These are phyloP conservation scores for Hymenoscyphus repandus DNA, from an alignment of 2,329 filamentous ascomycete genomes.

Conservation along the genomic window DNA sequence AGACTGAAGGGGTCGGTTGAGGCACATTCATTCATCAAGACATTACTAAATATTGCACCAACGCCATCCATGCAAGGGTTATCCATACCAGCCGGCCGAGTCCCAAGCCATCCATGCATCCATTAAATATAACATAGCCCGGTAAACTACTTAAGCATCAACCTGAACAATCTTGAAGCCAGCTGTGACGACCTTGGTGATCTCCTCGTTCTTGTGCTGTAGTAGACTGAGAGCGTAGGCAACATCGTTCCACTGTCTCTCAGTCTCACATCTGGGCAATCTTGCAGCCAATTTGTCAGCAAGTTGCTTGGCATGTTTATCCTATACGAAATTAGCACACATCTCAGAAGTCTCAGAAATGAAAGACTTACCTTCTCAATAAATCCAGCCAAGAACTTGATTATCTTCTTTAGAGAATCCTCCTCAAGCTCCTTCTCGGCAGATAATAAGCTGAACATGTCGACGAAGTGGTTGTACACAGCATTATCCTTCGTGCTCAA, in stretches of 20 bases:
- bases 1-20: too few species aligned
- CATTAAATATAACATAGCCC: not conserved
- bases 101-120: not conserved
- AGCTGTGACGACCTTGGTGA: constrained; percentile 67
- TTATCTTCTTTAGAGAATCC: constrained; percentile 77
- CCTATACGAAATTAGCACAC: constrained; percentile 46
- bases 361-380: constrained; percentile 77
- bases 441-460: constrained; percentile 93
- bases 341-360: not conserved
- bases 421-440: constrained; percentile 77
- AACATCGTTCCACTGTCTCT: constrained; percentile 96
- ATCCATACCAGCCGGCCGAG: not conserved
- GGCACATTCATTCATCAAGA: not conserved
- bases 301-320: constrained; percentile 94
- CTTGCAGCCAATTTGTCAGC: constrained; percentile 88
- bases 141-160: constrained; percentile 40
- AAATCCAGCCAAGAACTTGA: constrained; percentile 91
- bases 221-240: constrained; percentile 84
- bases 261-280: constrained; percentile 78
- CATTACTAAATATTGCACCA: not conserved
- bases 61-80: not conserved
- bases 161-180: constrained; percentile 70
- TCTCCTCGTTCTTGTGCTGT: constrained; percentile 91
- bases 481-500: constrained; percentile 97
- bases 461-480: constrained; percentile 98